phyloP scores from a whole-genome alignment of 73 alveolate species.

The Tetrahymena thermophila region DNA sequence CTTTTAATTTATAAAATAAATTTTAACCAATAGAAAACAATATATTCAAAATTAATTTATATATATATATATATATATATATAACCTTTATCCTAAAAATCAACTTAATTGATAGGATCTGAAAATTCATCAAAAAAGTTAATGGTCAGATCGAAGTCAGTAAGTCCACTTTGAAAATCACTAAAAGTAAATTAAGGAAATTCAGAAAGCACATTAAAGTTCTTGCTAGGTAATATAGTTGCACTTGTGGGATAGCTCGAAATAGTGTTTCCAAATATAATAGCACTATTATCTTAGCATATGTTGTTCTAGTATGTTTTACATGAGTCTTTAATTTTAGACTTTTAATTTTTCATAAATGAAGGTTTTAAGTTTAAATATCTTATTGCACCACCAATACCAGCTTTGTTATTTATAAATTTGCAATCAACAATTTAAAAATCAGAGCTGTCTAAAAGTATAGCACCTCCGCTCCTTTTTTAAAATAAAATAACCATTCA shows the following conservation, averaged over 20 bases:
- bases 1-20: too few relatives aligned
- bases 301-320: neutral
- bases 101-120: neutral
- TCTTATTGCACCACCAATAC: neutral
- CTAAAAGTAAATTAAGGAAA: neutral
- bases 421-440: neutral
- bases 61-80: too few relatives aligned
- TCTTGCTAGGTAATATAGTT: neutral
- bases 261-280: neutral
- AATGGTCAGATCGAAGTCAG: neutral
- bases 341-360: neutral
- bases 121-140: neutral
- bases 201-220: neutral
- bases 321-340: neutral
- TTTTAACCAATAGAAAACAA: neutral
- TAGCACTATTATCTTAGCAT: neutral
- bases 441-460: neutral
- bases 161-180: neutral
- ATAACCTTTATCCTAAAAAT: neutral
- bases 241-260: neutral
- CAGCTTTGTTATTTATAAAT: neutral
- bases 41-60: too few relatives aligned
- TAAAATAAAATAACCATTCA: neutral
- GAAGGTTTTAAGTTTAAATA: neutral
- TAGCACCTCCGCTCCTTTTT: neutral